phyloP scores from a whole-genome alignment of 257 asterid species.

The Nicotiana knightiana region DNA sequence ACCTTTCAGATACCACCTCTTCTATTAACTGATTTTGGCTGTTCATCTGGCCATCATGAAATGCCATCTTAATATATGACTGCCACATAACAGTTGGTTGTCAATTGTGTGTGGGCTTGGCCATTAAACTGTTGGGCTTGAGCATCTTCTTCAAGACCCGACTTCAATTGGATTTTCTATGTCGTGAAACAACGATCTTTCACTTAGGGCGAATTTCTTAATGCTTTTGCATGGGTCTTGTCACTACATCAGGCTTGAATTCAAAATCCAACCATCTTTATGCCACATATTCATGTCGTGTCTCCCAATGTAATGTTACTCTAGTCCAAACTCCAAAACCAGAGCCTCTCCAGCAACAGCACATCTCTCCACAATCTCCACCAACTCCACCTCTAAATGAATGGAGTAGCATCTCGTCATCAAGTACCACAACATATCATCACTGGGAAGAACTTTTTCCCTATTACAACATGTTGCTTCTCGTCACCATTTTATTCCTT shows the following conservation, averaged over 20 bases:
- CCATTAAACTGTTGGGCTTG: background rate
- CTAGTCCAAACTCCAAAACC: background rate
- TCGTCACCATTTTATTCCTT: background rate
- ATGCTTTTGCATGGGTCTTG: background rate
- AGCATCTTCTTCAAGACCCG: background rate
- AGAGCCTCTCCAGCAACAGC: background rate
- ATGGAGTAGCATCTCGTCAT: background rate
- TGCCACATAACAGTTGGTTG: no score
- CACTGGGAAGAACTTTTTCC: background rate
- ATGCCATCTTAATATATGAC: background rate
- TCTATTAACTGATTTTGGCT: background rate
- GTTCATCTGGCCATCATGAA: background rate
- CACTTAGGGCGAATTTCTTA: background rate
- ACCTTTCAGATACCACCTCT: background rate
- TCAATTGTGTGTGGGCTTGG: background rate
- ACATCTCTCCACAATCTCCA: background rate
- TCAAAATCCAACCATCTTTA: background rate
- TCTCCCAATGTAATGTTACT: background rate
- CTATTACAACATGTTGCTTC: background rate
- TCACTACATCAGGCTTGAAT: background rate
- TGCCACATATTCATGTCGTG: background rate
- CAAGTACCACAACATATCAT: background rate
- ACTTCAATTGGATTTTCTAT: background rate
- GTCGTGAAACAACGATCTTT: background rate
- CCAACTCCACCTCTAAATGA: background rate